phyloP scores from a whole-genome alignment of 73 alveolate species.

The Blepharisma stoltei region DNA sequence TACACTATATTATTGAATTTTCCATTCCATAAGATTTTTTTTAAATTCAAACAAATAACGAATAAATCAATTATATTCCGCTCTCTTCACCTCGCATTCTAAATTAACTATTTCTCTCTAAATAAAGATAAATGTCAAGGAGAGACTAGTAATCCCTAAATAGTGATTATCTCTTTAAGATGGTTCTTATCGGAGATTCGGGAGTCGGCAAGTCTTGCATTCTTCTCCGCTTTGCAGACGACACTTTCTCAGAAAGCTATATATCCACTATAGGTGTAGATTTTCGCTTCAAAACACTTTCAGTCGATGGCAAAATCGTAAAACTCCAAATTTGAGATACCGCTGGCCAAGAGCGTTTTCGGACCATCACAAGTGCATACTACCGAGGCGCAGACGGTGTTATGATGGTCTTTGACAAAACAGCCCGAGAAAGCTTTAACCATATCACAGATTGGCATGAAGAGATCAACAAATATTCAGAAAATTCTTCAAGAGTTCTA shows the following conservation, averaged over 20 bases:
- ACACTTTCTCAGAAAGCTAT: slow-evolving; percentile 75
- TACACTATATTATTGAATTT: too few relatives aligned
- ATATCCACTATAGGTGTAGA: slow-evolving; percentile 89
- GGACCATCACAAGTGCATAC: slow-evolving; percentile 61
- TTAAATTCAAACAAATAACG: too few relatives aligned
- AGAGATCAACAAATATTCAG: slow-evolving; percentile 15
- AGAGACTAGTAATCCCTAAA: slow-evolving; percentile 24
- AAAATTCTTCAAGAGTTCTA: slow-evolving; percentile 3
- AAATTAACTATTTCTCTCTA: too few relatives aligned
- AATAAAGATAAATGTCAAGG: neutral
- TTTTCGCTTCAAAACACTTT: slow-evolving; percentile 55
- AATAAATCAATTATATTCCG: too few relatives aligned
- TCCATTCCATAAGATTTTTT: too few relatives aligned
- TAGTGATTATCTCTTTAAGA: slow-evolving; percentile 74
- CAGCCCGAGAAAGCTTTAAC: slow-evolving; percentile 17
- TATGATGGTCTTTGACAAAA: slow-evolving; percentile 43
- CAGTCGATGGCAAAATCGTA: slow-evolving; percentile 42
- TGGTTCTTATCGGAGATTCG: slow-evolving; percentile 80
- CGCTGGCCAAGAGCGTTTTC: slow-evolving; percentile 65
- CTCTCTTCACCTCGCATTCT: too few relatives aligned
- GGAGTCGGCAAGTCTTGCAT: slow-evolving; percentile 84
- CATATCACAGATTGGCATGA: neutral
- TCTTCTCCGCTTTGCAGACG: slow-evolving; percentile 82
- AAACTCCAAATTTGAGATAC: slow-evolving; percentile 65
- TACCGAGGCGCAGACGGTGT: slow-evolving; percentile 54